These are phyloP conservation scores for Magnaporthales sp. DNA, from an alignment of 2,329 filamentous ascomycete species.

Conservation along the genomic window DNA sequence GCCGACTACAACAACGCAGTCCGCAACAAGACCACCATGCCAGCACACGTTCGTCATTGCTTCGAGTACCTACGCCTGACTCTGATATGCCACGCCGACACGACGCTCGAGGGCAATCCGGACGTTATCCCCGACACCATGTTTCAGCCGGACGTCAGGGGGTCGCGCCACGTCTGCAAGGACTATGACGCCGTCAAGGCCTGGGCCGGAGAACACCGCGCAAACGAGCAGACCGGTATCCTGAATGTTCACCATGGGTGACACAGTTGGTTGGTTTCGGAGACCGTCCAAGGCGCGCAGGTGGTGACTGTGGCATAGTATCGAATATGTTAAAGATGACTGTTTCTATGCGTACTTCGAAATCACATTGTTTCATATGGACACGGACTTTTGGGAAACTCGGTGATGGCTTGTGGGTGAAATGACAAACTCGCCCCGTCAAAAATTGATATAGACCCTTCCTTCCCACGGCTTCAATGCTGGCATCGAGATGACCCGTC, in stretches of 20 bases:
- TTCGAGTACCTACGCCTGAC: constrained; percentile 14
- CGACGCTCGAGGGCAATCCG: constrained; percentile 11
- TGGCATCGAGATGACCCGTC: neutral
- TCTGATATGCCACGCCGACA: constrained; percentile 13
- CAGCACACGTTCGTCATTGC: constrained; percentile 13
- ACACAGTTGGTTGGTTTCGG: neutral
- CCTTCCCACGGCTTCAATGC: neutral
- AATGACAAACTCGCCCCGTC: neutral
- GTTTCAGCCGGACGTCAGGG: neutral
- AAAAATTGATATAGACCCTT: neutral
- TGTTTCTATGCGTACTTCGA: no score
- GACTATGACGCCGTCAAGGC: constrained; percentile 10
- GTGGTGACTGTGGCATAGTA: neutral
- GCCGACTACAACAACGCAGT: constrained; percentile 1
- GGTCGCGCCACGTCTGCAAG: constrained; percentile 9
- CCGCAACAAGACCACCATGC: constrained; percentile 1
- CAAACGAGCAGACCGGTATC: neutral
- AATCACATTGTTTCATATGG: neutral
- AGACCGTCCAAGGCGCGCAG: neutral
- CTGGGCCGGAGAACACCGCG: constrained; percentile 8
- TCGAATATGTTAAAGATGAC: no score
- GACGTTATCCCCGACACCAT: constrained; percentile 4
- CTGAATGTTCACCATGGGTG: neutral
- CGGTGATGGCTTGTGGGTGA: no score
- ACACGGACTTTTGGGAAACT: neutral